A percentile compares a stretch with the other conserved stretches of the same genome.
phyloP scores from a whole-genome alignment of 2,329 filamentous ascomycete species.

The Juglanconis oblonga region DNA sequence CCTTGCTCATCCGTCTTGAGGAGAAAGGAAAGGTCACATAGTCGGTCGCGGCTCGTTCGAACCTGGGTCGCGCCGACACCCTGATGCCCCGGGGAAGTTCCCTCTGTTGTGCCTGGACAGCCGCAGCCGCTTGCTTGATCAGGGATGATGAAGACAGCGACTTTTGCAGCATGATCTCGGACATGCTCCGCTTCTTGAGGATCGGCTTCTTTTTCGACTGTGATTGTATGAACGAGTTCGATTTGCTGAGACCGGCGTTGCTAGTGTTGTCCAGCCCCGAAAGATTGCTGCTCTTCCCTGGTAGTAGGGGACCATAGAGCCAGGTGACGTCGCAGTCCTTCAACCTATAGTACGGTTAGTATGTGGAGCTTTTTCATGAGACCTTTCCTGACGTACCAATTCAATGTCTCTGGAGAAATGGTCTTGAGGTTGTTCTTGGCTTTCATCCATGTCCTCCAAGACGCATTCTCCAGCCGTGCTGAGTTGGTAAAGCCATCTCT shows the following conservation, averaged over 20 bases:
- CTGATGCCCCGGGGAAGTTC: conserved; percentile 37
- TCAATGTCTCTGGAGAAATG: conserved; percentile 84
- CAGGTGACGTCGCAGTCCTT: conserved; percentile 98
- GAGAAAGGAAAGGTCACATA: conserved; percentile 64
- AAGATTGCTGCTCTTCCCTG: conserved; percentile 39
- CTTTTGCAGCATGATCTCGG: conserved; percentile 87
- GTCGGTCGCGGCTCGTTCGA: conserved; percentile 66
- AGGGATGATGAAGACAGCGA: conserved; percentile 86
- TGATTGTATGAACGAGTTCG: conserved; percentile 61
- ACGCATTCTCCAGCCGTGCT: conserved; percentile 86
- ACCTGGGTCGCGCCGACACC: conserved; percentile 48
- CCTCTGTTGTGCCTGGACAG: conserved; percentile 77
- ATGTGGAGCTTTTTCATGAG: neutral
- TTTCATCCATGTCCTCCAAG: conserved; percentile 96
- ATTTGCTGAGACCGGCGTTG: conserved; percentile 48
- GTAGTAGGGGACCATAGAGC: conserved; percentile 91
- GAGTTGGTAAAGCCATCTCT: conserved; percentile 77
- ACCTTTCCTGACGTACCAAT: conserved; percentile 65
- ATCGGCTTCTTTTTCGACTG: conserved; percentile 77
- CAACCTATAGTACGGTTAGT: conserved; percentile 55
- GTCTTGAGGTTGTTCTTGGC: conserved; percentile 83
- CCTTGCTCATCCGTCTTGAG: conserved; percentile 58
- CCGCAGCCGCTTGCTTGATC: conserved; percentile 83
- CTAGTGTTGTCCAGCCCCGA: conserved; percentile 25
- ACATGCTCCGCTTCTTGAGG: conserved; percentile 94